Evolutionary conservation across 1,284 basidiomycete genomes (phyloP).

Genomic region (Rhodotorula sp.): DNA sequence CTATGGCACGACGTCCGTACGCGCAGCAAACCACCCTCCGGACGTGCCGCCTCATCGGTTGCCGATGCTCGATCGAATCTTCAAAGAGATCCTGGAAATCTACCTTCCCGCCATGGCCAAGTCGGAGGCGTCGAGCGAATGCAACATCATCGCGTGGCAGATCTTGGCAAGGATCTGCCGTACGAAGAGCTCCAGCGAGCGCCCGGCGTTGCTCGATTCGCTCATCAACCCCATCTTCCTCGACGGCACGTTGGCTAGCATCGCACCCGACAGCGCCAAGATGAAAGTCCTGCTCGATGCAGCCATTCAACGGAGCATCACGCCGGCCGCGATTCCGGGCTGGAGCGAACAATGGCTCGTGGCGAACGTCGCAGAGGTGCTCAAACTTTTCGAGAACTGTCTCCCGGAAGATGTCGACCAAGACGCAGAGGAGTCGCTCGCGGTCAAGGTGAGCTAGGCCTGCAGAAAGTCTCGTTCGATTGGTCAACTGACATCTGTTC

Average conservation of each 20-base stretch:
- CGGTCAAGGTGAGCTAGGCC: no score
- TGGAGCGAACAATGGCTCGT: slow-evolving; percentile 28
- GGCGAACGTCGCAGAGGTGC: slow-evolving; percentile 10
- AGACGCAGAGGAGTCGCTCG: slow-evolving; percentile 4
- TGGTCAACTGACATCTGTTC: not conserved
- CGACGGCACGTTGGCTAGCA: slow-evolving; percentile 3
- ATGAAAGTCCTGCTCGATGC: slow-evolving; percentile 1
- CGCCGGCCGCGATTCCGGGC: slow-evolving; percentile 3
- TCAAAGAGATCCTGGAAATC: not conserved
- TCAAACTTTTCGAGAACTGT: slow-evolving; percentile 12
- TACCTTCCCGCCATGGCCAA: slow-evolving; percentile 8
- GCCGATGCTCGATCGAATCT: slow-evolving; percentile 14
- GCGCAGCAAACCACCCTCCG: not conserved
- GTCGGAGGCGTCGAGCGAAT: slow-evolving; percentile 1
- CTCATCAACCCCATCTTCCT: slow-evolving; percentile 32
- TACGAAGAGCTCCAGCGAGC: not conserved
- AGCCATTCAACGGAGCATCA: slow-evolving; percentile 10
- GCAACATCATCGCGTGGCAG: slow-evolving; percentile 13
- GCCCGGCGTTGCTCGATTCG: slow-evolving; percentile 12
- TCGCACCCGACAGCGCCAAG: not conserved
- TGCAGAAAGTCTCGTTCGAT: not conserved
- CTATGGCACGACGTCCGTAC: slow-evolving; percentile 5
- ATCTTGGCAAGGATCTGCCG: slow-evolving; percentile 23
- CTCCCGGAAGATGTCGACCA: not conserved
- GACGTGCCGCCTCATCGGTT: not conserved